Evolutionary conservation across 352 stramenopile species (phyloP).

Genomic region (Peronospora farinosa): DNA sequence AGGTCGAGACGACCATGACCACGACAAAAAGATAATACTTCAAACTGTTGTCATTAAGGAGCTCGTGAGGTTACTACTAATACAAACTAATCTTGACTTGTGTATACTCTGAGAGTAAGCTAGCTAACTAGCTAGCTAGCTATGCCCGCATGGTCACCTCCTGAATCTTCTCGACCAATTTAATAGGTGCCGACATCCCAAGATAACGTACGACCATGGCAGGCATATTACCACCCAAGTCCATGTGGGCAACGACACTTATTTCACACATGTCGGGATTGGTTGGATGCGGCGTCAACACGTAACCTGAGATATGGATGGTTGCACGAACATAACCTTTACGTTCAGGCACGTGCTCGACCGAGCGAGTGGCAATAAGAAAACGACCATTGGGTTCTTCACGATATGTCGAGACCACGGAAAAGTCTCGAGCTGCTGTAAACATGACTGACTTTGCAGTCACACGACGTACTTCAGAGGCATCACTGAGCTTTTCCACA

Average conservation of each 20-base stretch:
- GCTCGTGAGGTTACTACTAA: too few relatives aligned
- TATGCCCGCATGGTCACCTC: slow-evolving; percentile 33
- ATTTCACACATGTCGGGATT: slow-evolving; percentile 64
- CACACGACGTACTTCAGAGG: slow-evolving; percentile 56
- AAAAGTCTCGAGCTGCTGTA: slow-evolving; percentile 67
- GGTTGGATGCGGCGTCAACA: slow-evolving; percentile 53
- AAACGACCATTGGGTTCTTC: slow-evolving; percentile 44
- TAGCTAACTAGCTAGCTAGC: not conserved
- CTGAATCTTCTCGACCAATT: slow-evolving; percentile 73
- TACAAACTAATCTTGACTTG: too few relatives aligned
- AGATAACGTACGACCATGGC: slow-evolving; percentile 68
- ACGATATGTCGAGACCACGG: slow-evolving; percentile 51
- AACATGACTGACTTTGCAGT: slow-evolving; percentile 73
- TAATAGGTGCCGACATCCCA: slow-evolving; percentile 71
- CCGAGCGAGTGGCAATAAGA: slow-evolving; percentile 64
- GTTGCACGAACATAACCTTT: slow-evolving; percentile 42
- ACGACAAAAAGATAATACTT: too few relatives aligned
- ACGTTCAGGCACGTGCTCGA: slow-evolving; percentile 50
- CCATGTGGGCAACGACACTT: slow-evolving; percentile 68
- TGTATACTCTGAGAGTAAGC: too few relatives aligned
- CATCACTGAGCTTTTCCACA: slow-evolving; percentile 57
- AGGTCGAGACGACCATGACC: too few relatives aligned
- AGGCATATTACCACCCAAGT: slow-evolving; percentile 64
- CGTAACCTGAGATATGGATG: slow-evolving; percentile 61
- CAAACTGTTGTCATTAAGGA: too few relatives aligned